Conservation (phyloP, 176 grass and related monocot genomes). For the Bonia amplexicaulis region DNA sequence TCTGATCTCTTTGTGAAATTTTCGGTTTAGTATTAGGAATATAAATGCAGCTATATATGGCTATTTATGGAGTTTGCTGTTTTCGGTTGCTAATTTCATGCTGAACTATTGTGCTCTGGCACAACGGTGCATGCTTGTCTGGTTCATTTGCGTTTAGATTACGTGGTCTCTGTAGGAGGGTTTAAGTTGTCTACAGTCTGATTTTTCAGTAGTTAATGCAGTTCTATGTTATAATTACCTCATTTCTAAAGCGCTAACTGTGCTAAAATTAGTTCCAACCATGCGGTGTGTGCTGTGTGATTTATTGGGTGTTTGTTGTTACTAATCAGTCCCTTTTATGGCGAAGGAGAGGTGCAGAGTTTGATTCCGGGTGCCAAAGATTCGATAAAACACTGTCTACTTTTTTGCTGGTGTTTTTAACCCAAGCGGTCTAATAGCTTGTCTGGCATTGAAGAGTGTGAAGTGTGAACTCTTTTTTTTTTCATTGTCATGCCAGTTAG, state of each 20-base stretch:
- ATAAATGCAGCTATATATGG: background rate
- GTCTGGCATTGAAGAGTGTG: background rate
- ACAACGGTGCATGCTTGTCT: background rate
- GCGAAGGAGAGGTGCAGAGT: background rate
- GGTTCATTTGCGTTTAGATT: background rate
- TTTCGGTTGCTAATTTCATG: background rate
- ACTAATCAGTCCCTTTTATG: background rate
- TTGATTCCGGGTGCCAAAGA: background rate
- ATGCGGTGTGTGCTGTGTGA: background rate
- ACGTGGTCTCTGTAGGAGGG: background rate
- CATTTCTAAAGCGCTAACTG: background rate
- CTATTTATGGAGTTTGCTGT: background rate
- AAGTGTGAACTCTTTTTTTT: background rate
- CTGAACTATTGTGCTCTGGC: background rate
- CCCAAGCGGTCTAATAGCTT: background rate
- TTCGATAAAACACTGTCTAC: background rate
- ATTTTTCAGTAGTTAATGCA: background rate
- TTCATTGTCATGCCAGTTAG: background rate
- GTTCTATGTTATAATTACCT: background rate
- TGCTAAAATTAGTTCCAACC: background rate
- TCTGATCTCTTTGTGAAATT: background rate
- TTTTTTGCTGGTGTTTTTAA: background rate
- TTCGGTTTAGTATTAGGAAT: background rate
- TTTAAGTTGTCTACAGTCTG: background rate
- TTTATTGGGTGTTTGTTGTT: background rate